phyloP scores from a whole-genome alignment of 2,329 filamentous ascomycete genomes.

The Penicillium frequentans region DNA sequence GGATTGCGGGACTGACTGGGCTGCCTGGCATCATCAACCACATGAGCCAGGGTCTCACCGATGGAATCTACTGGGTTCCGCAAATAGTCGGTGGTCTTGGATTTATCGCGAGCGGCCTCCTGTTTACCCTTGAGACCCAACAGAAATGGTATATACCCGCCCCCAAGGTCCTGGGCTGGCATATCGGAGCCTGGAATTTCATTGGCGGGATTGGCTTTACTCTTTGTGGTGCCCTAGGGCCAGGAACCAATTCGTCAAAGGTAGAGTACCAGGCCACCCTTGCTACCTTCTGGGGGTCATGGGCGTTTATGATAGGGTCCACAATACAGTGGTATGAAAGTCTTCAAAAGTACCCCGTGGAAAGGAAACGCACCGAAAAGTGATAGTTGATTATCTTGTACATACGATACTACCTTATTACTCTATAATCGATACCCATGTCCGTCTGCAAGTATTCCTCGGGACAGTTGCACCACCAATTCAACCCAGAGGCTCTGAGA shows the following conservation, averaged over 20 bases:
- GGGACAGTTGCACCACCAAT: not conserved
- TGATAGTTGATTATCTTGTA: not conserved
- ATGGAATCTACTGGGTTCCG: slow-evolving; percentile 62
- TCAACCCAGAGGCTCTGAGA: not conserved
- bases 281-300: slow-evolving; percentile 46
- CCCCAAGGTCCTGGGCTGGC: slow-evolving; percentile 60
- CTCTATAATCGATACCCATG: not conserved
- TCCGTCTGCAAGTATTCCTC: not conserved
- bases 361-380: slow-evolving; percentile 52
- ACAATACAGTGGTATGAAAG: slow-evolving; percentile 52
- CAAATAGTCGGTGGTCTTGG: slow-evolving; percentile 63
- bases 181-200: slow-evolving; percentile 66
- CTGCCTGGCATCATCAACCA: slow-evolving; percentile 57
- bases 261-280: slow-evolving; percentile 52
- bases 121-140: slow-evolving; percentile 70
- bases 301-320: slow-evolving; percentile 48
- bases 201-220: slow-evolving; percentile 65
- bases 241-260: slow-evolving; percentile 42
- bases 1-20: slow-evolving; percentile 62
- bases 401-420: not conserved
- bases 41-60: slow-evolving; percentile 48
- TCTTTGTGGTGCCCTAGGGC: slow-evolving; percentile 59
- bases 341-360: slow-evolving; percentile 50
- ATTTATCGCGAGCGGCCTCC: slow-evolving; percentile 58
- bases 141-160: slow-evolving; percentile 63